phyloP scores from a whole-genome alignment of 441 rosid species.

The Theobroma grandiflorum region DNA sequence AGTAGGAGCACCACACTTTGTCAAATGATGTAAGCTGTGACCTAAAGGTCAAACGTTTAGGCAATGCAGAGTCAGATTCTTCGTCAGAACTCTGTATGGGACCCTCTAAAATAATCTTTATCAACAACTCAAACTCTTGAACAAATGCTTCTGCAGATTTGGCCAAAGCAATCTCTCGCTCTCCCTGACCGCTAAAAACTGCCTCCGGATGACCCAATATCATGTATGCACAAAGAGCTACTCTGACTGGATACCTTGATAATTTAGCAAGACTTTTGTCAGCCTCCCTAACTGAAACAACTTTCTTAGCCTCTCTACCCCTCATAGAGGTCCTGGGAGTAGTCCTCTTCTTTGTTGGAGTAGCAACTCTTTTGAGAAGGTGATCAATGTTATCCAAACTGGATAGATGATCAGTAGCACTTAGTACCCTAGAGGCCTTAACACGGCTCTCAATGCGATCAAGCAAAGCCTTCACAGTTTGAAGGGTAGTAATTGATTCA shows the following conservation, averaged over 20 bases:
- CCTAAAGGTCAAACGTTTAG: slow-evolving; percentile 70
- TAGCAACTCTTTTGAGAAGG: slow-evolving; percentile 83
- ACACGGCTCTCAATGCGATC: slow-evolving; percentile 84
- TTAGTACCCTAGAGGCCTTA: slow-evolving; percentile 51
- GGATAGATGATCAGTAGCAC: slow-evolving; percentile 37
- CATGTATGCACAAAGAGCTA: slow-evolving; percentile 93
- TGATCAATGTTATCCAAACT: slow-evolving; percentile 79
- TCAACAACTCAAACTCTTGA: slow-evolving; percentile 74
- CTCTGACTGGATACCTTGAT: slow-evolving; percentile 86
- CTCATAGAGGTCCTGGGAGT: slow-evolving; percentile 49
- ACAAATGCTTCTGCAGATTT: slow-evolving; percentile 70
- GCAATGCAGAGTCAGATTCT: slow-evolving; percentile 49
- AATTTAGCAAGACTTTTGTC: slow-evolving; percentile 44
- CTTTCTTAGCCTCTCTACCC: slow-evolving; percentile 56
- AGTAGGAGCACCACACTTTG: slow-evolving; percentile 81
- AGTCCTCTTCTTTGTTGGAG: slow-evolving; percentile 72
- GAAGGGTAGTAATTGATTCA: slow-evolving; percentile 69
- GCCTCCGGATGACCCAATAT: slow-evolving; percentile 94
- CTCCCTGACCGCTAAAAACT: slow-evolving; percentile 90
- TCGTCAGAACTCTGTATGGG: slow-evolving; percentile 63
- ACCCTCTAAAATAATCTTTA: slow-evolving; percentile 75
- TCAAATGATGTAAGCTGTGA: slow-evolving; percentile 84
- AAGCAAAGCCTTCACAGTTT: slow-evolving; percentile 65
- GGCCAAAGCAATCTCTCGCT: slow-evolving; percentile 77
- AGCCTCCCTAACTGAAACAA: slow-evolving; percentile 39